A percentile compares a stretch with the other conserved stretches of the same genome.
Evolutionary conservation across 2,329 filamentous ascomycete genomes (phyloP).

Genomic region (Sarocladium kiliense): DNA sequence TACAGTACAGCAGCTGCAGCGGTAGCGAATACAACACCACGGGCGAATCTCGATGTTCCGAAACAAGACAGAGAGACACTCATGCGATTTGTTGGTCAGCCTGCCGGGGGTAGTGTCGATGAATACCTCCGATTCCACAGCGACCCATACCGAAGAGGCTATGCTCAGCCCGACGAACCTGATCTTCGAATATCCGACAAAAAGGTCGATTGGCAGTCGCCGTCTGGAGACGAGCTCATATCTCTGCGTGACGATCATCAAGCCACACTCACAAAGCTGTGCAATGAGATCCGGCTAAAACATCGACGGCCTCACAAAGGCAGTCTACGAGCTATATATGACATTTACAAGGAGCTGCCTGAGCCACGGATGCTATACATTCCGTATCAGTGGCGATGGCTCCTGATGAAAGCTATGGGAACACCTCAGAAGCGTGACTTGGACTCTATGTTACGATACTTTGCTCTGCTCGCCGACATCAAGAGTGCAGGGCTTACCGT

Average conservation of each 20-base stretch:
- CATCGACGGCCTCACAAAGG: conserved; percentile 6
- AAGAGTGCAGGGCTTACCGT: conserved; percentile 67
- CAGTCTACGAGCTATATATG: conserved; percentile 31
- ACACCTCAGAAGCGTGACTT: conserved; percentile 51
- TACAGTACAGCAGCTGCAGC: conserved; percentile 23
- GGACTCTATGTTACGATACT: conserved; percentile 72
- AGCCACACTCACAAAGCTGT: conserved; percentile 32
- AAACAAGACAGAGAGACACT: conserved; percentile 36
- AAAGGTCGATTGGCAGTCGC: conserved; percentile 41
- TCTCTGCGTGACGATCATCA: conserved; percentile 28
- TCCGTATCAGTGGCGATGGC: conserved; percentile 48
- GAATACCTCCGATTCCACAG: conserved; percentile 47
- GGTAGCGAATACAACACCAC: conserved; percentile 7
- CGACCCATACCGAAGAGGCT: conserved; percentile 50
- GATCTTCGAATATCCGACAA: conserved; percentile 45
- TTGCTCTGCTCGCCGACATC: conserved; percentile 79
- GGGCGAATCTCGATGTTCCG: background rate
- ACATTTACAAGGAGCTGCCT: conserved; percentile 44
- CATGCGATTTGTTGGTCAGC: conserved; percentile 46
- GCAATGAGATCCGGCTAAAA: conserved; percentile 27
- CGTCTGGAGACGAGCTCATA: conserved; percentile 35
- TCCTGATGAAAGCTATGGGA: conserved; percentile 64
- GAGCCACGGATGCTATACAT: conserved; percentile 48
- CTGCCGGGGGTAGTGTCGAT: conserved; percentile 41
- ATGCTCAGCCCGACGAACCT: conserved; percentile 45